Conservation (phyloP, 108 stramenopile genomes). For the Mediolabrus comicus region DNA sequence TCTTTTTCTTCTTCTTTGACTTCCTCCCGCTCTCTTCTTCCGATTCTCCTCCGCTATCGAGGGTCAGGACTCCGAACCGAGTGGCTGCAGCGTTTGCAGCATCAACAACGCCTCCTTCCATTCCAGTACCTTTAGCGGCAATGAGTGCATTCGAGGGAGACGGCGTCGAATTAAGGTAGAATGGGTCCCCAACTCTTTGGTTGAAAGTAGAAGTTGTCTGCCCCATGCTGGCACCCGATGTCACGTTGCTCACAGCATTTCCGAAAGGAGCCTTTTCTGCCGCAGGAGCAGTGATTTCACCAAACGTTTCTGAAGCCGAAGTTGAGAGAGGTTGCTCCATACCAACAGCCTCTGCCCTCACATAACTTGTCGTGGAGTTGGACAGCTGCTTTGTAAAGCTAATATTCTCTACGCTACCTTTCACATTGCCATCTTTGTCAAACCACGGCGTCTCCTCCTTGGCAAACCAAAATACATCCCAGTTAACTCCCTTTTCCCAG, state of each 20-base stretch:
- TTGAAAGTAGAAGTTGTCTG: constrained; percentile 19
- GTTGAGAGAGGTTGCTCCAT: neutral
- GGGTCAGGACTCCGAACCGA: constrained; percentile 70
- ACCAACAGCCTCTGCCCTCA: neutral
- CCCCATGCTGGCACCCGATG: constrained; percentile 8
- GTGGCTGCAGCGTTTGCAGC: constrained; percentile 4
- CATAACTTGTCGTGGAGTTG: neutral
- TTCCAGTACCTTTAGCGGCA: neutral
- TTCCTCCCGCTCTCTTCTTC: constrained; percentile 40
- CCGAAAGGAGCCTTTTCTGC: neutral
- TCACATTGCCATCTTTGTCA: constrained; percentile 22
- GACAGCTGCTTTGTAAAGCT: constrained; percentile 38
- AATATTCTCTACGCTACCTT: constrained; percentile 35
- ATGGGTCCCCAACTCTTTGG: constrained; percentile 57
- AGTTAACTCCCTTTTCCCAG: constrained; percentile 33
- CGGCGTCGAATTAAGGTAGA: constrained; percentile 61
- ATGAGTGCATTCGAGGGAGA: constrained; percentile 10
- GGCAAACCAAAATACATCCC: constrained; percentile 39
- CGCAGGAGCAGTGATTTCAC: neutral
- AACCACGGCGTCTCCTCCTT: constrained; percentile 43
- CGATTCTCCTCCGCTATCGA: constrained; percentile 66
- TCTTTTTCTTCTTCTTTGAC: constrained; percentile 68
- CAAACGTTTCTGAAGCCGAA: too few species aligned
- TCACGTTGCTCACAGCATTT: neutral
- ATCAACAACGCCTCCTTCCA: constrained; percentile 14